phyloP scores from a whole-genome alignment of 805 yeast genomes.

The Hanseniaspora singularis region DNA sequence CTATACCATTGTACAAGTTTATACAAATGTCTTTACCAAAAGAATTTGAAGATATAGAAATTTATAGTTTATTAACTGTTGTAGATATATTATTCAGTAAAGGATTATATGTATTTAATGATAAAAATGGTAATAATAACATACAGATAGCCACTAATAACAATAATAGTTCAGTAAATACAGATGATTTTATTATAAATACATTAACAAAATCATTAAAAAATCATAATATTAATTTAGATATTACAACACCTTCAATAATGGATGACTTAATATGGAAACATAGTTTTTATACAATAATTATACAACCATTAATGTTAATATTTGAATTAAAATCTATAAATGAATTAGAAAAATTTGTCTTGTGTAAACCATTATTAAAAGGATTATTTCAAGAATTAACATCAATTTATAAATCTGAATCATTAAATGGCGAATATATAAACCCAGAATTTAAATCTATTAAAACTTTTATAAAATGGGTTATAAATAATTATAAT shows the following conservation, averaged over 20 bases:
- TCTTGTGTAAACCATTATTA: conserved; percentile 73
- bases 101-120: not conserved
- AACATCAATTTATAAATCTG: conserved; percentile 47
- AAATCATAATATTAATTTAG: conserved; percentile 29
- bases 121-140: no score
- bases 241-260: conserved; percentile 31
- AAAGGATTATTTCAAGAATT: conserved; percentile 71
- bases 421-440: no score
- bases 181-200: not conserved
- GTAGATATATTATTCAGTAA: no score
- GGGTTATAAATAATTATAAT: conserved; percentile 25
- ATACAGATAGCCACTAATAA: no score
- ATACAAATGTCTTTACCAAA: not conserved
- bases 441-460: conserved; percentile 44
- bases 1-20: not conserved
- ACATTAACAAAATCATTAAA: not conserved
- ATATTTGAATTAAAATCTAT: conserved; percentile 63
- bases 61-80: no score
- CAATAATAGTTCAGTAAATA: not conserved
- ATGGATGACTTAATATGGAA: conserved; percentile 67
- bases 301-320: conserved; percentile 65
- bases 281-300: conserved; percentile 63
- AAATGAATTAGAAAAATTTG: conserved; percentile 44
- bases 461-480: conserved; percentile 46
- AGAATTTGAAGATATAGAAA: not conserved